A percentile compares a stretch with the other conserved stretches of the same genome.
phyloP scores from a whole-genome alignment of 2,329 filamentous ascomycete genomes.

The Shiraia sp. region DNA sequence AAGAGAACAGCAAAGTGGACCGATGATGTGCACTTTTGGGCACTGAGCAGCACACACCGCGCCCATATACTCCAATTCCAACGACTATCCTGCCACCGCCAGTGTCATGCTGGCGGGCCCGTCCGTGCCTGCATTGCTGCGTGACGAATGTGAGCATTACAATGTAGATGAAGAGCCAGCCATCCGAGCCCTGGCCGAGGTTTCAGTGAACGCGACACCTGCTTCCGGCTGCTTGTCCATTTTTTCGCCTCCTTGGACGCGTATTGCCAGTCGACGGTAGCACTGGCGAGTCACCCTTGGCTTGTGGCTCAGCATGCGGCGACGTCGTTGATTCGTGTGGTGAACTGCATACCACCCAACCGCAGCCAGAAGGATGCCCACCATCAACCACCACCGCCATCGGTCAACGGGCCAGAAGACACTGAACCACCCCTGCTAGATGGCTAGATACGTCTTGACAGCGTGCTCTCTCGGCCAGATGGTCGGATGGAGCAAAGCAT shows the following conservation, averaged over 20 bases:
- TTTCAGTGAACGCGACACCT: conserved; percentile 18
- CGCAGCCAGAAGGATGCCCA: no score
- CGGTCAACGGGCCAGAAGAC: not conserved
- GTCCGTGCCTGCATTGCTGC: conserved; percentile 17
- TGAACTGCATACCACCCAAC: no score
- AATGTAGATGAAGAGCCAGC: no score
- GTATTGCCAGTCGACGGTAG: conserved; percentile 22
- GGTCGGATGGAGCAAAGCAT: no score
- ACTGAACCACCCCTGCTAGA: conserved; percentile 1
- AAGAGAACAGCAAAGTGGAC: conserved; percentile 24
- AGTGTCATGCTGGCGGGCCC: conserved; percentile 7
- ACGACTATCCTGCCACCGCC: conserved; percentile 4
- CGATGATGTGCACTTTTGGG: conserved; percentile 36
- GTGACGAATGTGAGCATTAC: conserved; percentile 53
- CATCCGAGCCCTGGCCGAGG: conserved; percentile 21
- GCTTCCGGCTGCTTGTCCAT: conserved; percentile 12
- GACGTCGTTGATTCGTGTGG: conserved; percentile 5
- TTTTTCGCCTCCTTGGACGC: conserved; percentile 23
- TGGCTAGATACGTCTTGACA: conserved; percentile 13
- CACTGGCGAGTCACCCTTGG: conserved; percentile 1
- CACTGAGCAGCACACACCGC: conserved; percentile 53
- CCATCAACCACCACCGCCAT: no score
- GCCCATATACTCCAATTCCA: conserved; percentile 60
- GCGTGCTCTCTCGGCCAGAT: conserved; percentile 16
- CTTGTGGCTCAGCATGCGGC: not conserved